These are phyloP conservation scores for Monosporozyma yasuniensis DNA, from an alignment of 805 yeast species.

Conservation along the genomic window DNA sequence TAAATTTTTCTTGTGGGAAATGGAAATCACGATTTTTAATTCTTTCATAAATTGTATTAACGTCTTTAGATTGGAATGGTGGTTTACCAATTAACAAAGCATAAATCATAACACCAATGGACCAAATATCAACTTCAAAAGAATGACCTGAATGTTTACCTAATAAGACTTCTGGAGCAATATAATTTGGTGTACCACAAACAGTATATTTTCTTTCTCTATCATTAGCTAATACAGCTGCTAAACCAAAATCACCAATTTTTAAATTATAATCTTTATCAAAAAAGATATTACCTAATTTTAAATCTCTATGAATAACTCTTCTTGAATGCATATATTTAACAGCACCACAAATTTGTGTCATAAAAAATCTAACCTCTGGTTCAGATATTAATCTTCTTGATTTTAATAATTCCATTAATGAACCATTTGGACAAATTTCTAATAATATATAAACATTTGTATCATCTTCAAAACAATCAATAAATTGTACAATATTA, in stretches of 20 bases:
- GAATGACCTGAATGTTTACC: constrained; percentile 86
- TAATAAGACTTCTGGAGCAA: constrained; percentile 94
- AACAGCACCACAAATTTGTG: constrained; percentile 90
- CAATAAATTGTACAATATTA: constrained; percentile 85
- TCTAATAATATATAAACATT: constrained; percentile 91
- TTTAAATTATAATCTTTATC: constrained; percentile 91
- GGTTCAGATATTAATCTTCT: constrained; percentile 84
- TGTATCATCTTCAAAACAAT: constrained; percentile 93
- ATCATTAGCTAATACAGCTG: constrained; percentile 74
- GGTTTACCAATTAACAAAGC: constrained; percentile 92
- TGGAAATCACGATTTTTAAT: constrained; percentile 72
- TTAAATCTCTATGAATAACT: constrained; percentile 92
- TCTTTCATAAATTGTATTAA: constrained; percentile 82
- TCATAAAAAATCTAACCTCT: constrained; percentile 82
- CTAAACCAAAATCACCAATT: constrained; percentile 96
- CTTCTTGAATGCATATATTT: constrained; percentile 85
- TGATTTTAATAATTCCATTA: constrained; percentile 82
- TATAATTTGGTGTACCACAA: constrained; percentile 98
- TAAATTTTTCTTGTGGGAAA: constrained; percentile 62
- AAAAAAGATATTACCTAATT: constrained; percentile 90
- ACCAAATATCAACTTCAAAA: constrained; percentile 95
- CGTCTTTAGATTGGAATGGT: constrained; percentile 95
- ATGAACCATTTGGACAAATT: constrained; percentile 88
- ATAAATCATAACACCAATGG: constrained; percentile 91
- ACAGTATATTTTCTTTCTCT: constrained; percentile 81